Evolutionary conservation across 345 rosid species (phyloP).

Genomic region (Salix koriyanagi): DNA sequence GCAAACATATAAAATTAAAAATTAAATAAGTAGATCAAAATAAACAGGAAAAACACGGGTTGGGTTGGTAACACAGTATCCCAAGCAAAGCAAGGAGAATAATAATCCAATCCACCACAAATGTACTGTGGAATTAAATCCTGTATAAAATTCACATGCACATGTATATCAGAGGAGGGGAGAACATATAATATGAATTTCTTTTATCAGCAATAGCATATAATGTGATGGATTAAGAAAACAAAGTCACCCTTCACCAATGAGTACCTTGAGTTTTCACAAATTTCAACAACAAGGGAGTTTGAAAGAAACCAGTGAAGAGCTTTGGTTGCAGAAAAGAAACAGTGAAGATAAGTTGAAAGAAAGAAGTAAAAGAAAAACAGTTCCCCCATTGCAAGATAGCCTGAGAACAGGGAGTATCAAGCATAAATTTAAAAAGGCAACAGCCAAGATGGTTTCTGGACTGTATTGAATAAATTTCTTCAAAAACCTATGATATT

Average conservation of each 20-base stretch:
- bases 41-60: not conserved
- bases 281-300: not conserved
- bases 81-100: not conserved
- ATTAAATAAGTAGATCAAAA: not conserved
- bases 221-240: not conserved
- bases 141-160: not conserved
- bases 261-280: not conserved
- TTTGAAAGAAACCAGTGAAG: not conserved
- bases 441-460: not conserved
- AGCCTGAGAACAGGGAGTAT: not conserved
- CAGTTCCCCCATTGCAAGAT: not conserved
- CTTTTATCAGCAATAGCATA: not conserved
- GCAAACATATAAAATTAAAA: conserved; percentile 13
- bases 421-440: not conserved
- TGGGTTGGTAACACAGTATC: not conserved
- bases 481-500: not conserved
- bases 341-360: not conserved
- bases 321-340: not conserved
- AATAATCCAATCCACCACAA: not conserved
- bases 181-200: not conserved
- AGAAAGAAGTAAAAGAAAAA: not conserved
- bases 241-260: not conserved
- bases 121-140: not conserved
- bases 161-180: not conserved
- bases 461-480: not conserved